Evolutionary conservation across 1,284 basidiomycete genomes (phyloP).

Genomic region (Leccinum griseonigrum): DNA sequence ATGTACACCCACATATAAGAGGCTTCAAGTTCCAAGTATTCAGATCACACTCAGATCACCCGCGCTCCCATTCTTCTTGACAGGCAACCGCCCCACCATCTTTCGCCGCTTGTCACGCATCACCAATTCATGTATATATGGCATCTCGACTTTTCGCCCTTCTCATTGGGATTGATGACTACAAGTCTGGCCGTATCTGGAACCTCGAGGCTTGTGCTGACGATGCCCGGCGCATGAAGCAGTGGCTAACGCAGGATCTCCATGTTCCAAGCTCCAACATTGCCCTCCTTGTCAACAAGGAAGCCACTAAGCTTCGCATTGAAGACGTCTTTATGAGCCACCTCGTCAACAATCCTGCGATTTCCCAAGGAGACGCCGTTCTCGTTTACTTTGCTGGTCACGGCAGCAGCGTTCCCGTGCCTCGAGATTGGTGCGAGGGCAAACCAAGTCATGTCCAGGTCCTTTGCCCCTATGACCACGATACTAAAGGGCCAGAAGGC

Average conservation of each 20-base stretch:
- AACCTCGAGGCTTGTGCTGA: slow-evolving; percentile 60
- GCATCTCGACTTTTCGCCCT: slow-evolving; percentile 54
- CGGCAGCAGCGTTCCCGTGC: slow-evolving; percentile 53
- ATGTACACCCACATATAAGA: slow-evolving; percentile 26
- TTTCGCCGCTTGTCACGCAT: background rate
- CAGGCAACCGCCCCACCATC: slow-evolving; percentile 10
- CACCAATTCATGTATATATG: slow-evolving; percentile 34
- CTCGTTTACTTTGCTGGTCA: slow-evolving; percentile 70
- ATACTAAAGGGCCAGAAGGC: slow-evolving; percentile 44
- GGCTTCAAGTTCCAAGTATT: background rate
- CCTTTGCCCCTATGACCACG: slow-evolving; percentile 62
- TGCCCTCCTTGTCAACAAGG: slow-evolving; percentile 49
- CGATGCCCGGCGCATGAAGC: slow-evolving; percentile 54
- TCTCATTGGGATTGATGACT: slow-evolving; percentile 62
- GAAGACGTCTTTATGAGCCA: slow-evolving; percentile 58
- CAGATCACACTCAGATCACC: slow-evolving; percentile 11
- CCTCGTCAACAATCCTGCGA: slow-evolving; percentile 55
- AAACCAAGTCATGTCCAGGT: slow-evolving; percentile 49
- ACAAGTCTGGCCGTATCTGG: slow-evolving; percentile 62
- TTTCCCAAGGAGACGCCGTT: slow-evolving; percentile 59
- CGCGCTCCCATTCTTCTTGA: background rate
- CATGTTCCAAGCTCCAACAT: slow-evolving; percentile 59
- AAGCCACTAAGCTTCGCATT: slow-evolving; percentile 58
- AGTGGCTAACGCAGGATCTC: slow-evolving; percentile 54
- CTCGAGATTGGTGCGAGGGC: slow-evolving; percentile 52